Evolutionary conservation across 1,284 basidiomycete genomes (phyloP).

Genomic region (Trichosporon asahii): DNA sequence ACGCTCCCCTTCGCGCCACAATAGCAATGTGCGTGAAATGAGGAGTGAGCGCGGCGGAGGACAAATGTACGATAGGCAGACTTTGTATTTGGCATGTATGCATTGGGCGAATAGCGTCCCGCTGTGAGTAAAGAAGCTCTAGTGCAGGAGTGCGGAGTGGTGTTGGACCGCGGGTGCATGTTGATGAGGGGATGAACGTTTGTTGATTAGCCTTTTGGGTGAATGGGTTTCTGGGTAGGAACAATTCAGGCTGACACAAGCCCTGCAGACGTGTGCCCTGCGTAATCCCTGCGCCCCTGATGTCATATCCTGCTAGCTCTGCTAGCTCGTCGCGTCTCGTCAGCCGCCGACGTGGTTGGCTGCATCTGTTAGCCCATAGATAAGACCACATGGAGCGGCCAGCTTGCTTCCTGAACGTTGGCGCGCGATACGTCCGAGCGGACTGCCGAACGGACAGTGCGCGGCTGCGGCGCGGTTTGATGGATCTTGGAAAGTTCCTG

Average conservation of each 20-base stretch:
- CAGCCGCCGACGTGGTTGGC: background rate
- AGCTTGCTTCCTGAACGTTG: background rate
- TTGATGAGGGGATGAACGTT: background rate
- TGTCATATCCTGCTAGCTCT: background rate
- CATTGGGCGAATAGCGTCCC: background rate
- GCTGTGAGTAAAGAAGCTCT: background rate
- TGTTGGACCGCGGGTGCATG: background rate
- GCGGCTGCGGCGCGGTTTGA: background rate
- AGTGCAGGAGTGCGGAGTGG: background rate
- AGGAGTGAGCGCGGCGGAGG: background rate
- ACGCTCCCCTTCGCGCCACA: conserved; percentile 4
- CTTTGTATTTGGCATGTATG: conserved; percentile 9
- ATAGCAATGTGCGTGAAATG: conserved; percentile 1
- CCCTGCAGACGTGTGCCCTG: background rate
- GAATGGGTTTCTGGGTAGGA: background rate
- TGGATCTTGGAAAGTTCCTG: background rate
- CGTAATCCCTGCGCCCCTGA: background rate
- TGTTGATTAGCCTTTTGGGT: background rate
- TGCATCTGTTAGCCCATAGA: background rate
- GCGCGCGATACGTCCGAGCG: background rate
- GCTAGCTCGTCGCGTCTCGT: background rate
- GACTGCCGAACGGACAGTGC: background rate
- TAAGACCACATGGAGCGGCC: background rate
- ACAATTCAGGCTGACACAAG: background rate
- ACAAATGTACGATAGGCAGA: background rate